phyloP scores from a whole-genome alignment of 2,329 filamentous ascomycete species.

The Penicillium italicum region DNA sequence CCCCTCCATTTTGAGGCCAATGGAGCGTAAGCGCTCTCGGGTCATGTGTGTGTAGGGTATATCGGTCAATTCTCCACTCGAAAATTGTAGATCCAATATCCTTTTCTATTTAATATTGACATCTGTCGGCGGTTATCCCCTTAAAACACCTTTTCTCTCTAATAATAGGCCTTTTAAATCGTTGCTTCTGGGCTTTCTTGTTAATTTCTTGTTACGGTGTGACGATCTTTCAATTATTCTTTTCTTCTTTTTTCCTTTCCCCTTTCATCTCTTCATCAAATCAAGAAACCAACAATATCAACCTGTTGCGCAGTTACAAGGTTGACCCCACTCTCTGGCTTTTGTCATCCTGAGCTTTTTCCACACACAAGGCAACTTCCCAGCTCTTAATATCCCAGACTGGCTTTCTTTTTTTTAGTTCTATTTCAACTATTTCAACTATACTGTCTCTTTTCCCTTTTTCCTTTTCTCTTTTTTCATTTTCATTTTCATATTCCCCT shows the following conservation, averaged over 20 bases:
- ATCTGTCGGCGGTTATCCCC: background rate
- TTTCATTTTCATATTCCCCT: background rate
- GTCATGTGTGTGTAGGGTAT: constrained; percentile 23
- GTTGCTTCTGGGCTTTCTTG: background rate
- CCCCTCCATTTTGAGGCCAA: constrained; percentile 8
- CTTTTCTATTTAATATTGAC: background rate
- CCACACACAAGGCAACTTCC: constrained; percentile 11
- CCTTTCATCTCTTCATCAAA: constrained; percentile 3
- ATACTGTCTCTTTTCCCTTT: constrained; percentile 2
- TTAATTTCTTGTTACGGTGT: background rate
- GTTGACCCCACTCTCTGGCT: constrained; percentile 18
- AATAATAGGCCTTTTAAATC: background rate
- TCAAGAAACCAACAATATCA: background rate
- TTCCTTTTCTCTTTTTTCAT: constrained; percentile 6
- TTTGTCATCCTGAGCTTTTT: constrained; percentile 11
- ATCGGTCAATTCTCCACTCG: constrained; percentile 6
- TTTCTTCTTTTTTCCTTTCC: constrained; percentile 3
- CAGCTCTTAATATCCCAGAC: constrained; percentile 14
- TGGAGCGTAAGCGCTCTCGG: constrained; percentile 22
- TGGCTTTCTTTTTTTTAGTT: constrained; percentile 5
- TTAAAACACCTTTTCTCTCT: background rate
- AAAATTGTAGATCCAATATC: constrained; percentile 1
- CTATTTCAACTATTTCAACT: constrained; percentile 8
- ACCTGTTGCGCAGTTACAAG: background rate
- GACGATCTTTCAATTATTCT: background rate